Base-by-base conservation (phyloP, 805 yeast species). In the Nakazawaea populi region DNA sequence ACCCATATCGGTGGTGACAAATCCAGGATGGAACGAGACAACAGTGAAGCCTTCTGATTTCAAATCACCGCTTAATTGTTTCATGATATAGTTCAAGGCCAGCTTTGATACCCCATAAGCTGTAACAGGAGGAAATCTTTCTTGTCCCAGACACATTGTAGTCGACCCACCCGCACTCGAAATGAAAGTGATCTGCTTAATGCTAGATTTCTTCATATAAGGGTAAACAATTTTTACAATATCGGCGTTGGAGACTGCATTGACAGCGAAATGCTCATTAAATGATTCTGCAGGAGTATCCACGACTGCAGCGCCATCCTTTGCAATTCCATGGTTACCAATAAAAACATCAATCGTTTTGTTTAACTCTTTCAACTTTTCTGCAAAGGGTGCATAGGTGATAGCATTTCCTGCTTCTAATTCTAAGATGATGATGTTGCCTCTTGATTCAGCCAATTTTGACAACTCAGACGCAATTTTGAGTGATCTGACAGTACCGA, bases 21-120 rank as follows among this genome's bases (percentile, higher is more conserved):
- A 36, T 39, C 77, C 75, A 1, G 77, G 77, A 49, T 67, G 69
- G 11, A 69, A n/a, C 8, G 70, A 54, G 27, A 67, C 54, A 38
- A 65, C 60, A 28, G 14, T 42, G 18, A 42, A 27, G 9, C 58
- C 61, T 0, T 47, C 39, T 14, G 49, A 49, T 38, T 38, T 12
- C 38, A 62, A 51, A 48, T 69, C 72, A 38, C 28, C 9, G 40
- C 64, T 54, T 34, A 69, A 31, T 27, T 60, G 60, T 36, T 53
- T 58, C n/a, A 56, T 56, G 11, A 63, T 50, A 55, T 58, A 63
- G 59, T 70, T 68, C 53, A 69, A 53, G 1, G 69, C 73, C 6
- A 71, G 69, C 56, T 70, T 69, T 7, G 71, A 64, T 40, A 56
- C 58, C 4, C 72, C 73, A 52, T 70, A 70, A 14, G 68, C 65